Conservation (phyloP, 441 rosid species). For the Pelargonium fulgidum region DNA sequence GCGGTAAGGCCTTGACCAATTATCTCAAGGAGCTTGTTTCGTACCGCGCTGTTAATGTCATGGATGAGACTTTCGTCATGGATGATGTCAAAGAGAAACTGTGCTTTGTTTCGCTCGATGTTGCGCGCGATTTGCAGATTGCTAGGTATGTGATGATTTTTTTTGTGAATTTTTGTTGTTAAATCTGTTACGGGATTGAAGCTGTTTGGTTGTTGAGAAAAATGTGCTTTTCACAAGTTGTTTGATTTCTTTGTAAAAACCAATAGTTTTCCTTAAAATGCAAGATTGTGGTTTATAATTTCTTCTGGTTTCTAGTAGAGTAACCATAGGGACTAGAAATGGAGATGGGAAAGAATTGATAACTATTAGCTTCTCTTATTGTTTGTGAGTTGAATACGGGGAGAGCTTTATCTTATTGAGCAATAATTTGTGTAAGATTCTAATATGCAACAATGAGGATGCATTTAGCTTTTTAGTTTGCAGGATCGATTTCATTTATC, state of each 20-base stretch:
- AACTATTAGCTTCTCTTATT: not conserved
- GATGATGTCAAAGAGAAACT: slow-evolving; percentile 95
- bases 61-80: slow-evolving; percentile 76
- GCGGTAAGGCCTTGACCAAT: slow-evolving; percentile 90
- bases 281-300: not conserved
- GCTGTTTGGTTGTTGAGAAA: not conserved
- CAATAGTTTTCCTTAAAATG: not conserved
- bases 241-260: not conserved
- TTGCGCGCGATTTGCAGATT: slow-evolving; percentile 51
- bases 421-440: not conserved
- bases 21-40: slow-evolving; percentile 83
- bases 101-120: slow-evolving; percentile 81
- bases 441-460: not conserved
- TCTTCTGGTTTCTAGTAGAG: not conserved
- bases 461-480: not conserved
- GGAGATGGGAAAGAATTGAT: not conserved
- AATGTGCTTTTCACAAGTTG: not conserved
- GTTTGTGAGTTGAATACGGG: not conserved
- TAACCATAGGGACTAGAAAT: not conserved
- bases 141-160: not conserved
- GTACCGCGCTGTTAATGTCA: slow-evolving; percentile 67
- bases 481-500: not conserved
- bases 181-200: not conserved
- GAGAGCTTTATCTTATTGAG: not conserved
- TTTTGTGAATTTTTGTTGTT: not conserved